Percentiles rank a stretch among this genome's conserved stretches.
Evolutionary conservation across 352 stramenopile genomes (phyloP).

Genomic region (Phytophthora kernoviae): DNA sequence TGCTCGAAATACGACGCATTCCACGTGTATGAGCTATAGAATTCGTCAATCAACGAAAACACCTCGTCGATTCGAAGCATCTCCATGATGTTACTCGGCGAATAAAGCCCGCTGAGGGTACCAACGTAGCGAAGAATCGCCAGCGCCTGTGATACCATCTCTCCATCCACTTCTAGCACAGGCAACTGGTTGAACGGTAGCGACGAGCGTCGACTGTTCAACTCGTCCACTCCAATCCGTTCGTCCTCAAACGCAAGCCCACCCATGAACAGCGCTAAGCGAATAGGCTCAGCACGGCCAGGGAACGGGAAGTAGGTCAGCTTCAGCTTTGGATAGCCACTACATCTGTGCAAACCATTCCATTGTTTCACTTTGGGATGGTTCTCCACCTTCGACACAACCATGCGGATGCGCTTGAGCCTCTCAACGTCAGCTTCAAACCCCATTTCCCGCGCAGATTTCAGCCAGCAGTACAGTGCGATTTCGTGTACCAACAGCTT

Average conservation of each 20-base stretch:
- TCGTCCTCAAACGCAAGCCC: conserved; percentile 61
- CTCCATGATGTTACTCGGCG: conserved; percentile 28
- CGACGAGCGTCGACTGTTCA: conserved; percentile 32
- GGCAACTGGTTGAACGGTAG: conserved; percentile 53
- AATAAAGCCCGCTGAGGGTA: conserved; percentile 50
- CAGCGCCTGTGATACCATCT: conserved; percentile 48
- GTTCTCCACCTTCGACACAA: conserved; percentile 25
- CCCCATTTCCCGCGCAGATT: conserved; percentile 9
- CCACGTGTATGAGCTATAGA: conserved; percentile 37
- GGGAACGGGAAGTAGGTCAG: conserved; percentile 61
- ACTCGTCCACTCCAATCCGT: conserved; percentile 37
- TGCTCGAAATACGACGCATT: conserved; percentile 37
- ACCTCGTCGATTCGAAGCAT: conserved; percentile 49
- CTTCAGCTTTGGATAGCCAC: conserved; percentile 39
- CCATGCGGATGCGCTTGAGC: conserved; percentile 15
- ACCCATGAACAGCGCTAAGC: conserved; percentile 49
- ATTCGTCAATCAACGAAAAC: conserved; percentile 45
- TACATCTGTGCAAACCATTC: conserved; percentile 4
- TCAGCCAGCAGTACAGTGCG: conserved; percentile 34
- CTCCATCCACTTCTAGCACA: conserved; percentile 46
- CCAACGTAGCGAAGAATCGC: conserved; percentile 70
- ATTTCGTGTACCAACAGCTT: conserved; percentile 35
- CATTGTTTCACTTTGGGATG: conserved; percentile 28
- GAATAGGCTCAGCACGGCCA: conserved; percentile 57
- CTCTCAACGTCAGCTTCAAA: conserved; percentile 16